Evolutionary conservation across 495 filamentous ascomycete species (phyloP).

Genomic region (Talaromyces liani): DNA sequence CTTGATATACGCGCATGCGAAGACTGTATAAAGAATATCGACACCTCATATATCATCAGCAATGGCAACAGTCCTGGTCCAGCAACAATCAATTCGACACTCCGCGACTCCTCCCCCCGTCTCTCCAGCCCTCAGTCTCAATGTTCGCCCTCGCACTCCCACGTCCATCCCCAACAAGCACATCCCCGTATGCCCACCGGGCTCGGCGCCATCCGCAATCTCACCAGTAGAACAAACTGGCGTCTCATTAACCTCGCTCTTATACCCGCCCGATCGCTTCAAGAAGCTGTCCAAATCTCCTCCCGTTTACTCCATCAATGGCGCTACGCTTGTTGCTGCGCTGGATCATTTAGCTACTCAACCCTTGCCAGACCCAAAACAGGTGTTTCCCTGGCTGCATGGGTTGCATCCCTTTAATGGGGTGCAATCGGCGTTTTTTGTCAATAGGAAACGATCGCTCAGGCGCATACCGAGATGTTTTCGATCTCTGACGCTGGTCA

Average conservation of each 20-base stretch:
- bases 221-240: conserved; percentile 44
- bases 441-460: conserved; percentile 60
- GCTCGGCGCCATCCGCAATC: conserved; percentile 52
- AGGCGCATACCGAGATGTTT: conserved; percentile 72
- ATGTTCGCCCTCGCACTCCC: conserved; percentile 26
- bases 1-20: background rate
- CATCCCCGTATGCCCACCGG: conserved; percentile 75
- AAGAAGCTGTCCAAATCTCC: conserved; percentile 47
- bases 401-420: conserved; percentile 87
- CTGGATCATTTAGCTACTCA: conserved; percentile 68
- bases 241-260: conserved; percentile 49
- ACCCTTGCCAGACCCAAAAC: conserved; percentile 70
- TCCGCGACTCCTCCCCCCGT: conserved; percentile 38
- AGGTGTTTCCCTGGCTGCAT: conserved; percentile 96
- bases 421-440: conserved; percentile 84
- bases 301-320: conserved; percentile 66
- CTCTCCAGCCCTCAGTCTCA: conserved; percentile 30
- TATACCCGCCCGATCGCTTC: conserved; percentile 67
- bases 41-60: background rate
- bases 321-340: conserved; percentile 58
- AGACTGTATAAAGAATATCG: background rate
- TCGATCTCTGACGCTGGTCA: conserved; percentile 78
- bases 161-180: conserved; percentile 83
- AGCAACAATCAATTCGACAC: conserved; percentile 39
- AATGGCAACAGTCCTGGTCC: conserved; percentile 46